phyloP scores from a whole-genome alignment of 2,329 filamentous ascomycete genomes.

The Sclerotiophoma versabilis region DNA sequence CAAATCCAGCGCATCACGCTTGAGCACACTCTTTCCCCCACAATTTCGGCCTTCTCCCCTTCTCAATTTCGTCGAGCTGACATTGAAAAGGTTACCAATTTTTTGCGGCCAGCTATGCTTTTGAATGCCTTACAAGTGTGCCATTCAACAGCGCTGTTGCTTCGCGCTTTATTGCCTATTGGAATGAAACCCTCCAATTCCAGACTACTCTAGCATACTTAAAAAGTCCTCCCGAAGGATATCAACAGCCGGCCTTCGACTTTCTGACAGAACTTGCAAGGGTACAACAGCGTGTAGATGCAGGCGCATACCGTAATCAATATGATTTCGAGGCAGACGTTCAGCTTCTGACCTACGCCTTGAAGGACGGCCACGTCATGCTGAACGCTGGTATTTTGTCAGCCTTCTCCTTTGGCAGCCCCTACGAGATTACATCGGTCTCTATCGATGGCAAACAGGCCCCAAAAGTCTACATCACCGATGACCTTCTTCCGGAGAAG shows the following conservation, averaged over 20 bases:
- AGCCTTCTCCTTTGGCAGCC: constrained; percentile 30
- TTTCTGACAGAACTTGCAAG: constrained; percentile 33
- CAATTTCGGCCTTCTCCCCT: background rate
- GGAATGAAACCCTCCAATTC: constrained; percentile 53
- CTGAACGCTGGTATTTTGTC: constrained; percentile 31
- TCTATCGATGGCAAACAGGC: constrained; percentile 32
- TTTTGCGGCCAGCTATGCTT: constrained; percentile 34
- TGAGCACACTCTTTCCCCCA: too few species aligned
- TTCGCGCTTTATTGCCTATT: constrained; percentile 52
- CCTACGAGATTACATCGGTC: constrained; percentile 32
- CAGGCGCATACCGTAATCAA: constrained; percentile 41
- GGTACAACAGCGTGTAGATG: constrained; percentile 27
- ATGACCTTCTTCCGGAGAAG: constrained; percentile 29
- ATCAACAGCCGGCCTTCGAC: constrained; percentile 50
- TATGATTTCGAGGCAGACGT: constrained; percentile 49
- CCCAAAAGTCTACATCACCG: constrained; percentile 41
- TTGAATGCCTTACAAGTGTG: constrained; percentile 53
- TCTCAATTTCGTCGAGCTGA: background rate
- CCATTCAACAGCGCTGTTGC: constrained; percentile 55
- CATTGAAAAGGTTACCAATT: background rate
- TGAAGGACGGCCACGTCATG: constrained; percentile 44
- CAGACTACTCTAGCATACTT: constrained; percentile 53
- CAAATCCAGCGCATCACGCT: background rate
- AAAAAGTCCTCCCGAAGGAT: constrained; percentile 49
- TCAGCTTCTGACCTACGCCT: constrained; percentile 33